Base-by-base conservation (phyloP, 2,329 filamentous ascomycete species). In the Calonectria fujianensis region DNA sequence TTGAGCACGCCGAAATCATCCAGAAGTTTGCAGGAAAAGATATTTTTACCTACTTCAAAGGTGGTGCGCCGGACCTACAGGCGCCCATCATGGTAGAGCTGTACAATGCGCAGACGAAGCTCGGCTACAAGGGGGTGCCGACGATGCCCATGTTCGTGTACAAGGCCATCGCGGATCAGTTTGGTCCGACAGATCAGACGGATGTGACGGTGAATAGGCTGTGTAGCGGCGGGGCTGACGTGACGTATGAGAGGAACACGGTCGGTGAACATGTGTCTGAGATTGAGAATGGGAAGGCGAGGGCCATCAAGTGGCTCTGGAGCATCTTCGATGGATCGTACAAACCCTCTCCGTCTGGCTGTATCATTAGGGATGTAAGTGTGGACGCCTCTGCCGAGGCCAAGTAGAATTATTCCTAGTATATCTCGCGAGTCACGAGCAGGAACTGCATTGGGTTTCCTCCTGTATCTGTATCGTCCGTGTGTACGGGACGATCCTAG, bases 61-160 rank as follows among this genome's bases (percentile, higher is more conserved):
- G 68, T n/a, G 82, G 80, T 0, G 69, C 64, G 9, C 61, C 66
- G 3, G 83, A 84, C 27, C 24, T 85, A 1, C 72, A 79, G 24
- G 76, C n/a, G 16, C 78, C 69, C 2, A 80, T 65, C 6, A 65
- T 75, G 4, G 74, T 77, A 27, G 69, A 76, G 0, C 75, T 83
- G 6, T 82, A 84, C 29, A 75, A 83, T 24, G 65, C 77, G 7
- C 80, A 85, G 45, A 82, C 80, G 63, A 76, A 81, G 16, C 75
- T 82, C 35, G 83, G 84, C 1, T 73, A 80, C 35, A 84, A 87
- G 65, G 86, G 85, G 1, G 80, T 85, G 0, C 89, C 89, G 0
- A 74, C 82, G 14, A 88, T 89, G 79, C 89, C 89, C 0, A 68
- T 90, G 9, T 88, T 88, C 74, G 79, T 89, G 4, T 90, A 90